Evolutionary conservation across 192 early-diverging fungal species (phyloP), one percentile per base, ranked within the genome.

Genomic region (Kappamyces sp.): DNA sequence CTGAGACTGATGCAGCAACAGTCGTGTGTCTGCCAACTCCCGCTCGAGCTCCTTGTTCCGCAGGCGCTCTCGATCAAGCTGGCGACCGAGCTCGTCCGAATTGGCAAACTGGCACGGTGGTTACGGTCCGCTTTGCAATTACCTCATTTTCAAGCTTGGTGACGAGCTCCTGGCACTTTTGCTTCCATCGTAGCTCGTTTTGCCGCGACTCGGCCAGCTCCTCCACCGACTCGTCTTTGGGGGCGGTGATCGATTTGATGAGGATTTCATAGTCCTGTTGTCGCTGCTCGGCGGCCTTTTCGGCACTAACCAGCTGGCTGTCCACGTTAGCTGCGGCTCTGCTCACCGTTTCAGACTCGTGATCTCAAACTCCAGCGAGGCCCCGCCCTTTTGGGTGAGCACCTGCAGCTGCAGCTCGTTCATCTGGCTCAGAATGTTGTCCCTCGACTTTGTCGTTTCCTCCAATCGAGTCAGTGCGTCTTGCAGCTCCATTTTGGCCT

Each of bases 361-460:
- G 15, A 80, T 77, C 51, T 80, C 78, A 68, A 77, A 79, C 58
- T 80, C 77, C 11, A 81, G 46, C 6, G 66, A 60, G 11, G 69
- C 64, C 2, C 32, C 32, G 29, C 9, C 48, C 47, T 61, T 61
- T 65, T 62, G 42, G 39, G 63, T 45, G 12, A 59, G 12, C 29
- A 68, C 61, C 45, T 59, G 11, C 7, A 75, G 51, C 60, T 72
- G 61, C 60, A 76, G 41, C 50, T 76, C 74, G 46, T 54, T 67
- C 5, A 62, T 49, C 12, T 45, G 22, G 50, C 65, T 45, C 8
- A 67, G 3, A 12, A 63, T 61, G 1, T 75, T 67, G 33, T 76
- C 74, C 34, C 51, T 69, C 32, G 47, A 42, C 32, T 36, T 55
- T 12, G 54, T 52, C 34, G 54, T 52, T 37, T 78, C 73, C 3